A percentile compares a stretch with the other conserved stretches of the same genome.
These are phyloP conservation scores for Geoglossum glabrum DNA, from an alignment of 495 filamentous ascomycete genomes.

Conservation along the genomic window DNA sequence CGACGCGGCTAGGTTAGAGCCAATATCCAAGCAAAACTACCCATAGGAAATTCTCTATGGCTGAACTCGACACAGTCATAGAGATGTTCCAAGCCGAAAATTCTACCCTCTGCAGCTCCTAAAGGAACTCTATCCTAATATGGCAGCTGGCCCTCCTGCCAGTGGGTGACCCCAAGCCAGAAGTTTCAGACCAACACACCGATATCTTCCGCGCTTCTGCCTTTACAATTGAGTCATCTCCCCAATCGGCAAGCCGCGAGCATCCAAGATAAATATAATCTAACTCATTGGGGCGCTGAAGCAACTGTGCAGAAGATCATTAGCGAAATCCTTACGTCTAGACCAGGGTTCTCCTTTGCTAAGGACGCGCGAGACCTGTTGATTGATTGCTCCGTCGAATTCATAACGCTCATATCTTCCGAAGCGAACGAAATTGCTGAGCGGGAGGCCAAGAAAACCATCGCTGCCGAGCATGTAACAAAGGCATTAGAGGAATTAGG, in stretches of 20 bases:
- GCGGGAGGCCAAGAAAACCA: constrained; percentile 96
- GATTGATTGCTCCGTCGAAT: constrained; percentile 98
- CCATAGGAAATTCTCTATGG: not conserved
- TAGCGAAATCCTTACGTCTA: constrained; percentile 66
- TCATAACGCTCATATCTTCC: constrained; percentile 90
- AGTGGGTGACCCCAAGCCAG: no score
- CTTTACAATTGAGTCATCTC: no score
- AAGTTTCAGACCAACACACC: no score
- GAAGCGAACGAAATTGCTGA: constrained; percentile 98
- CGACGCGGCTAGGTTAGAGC: not conserved
- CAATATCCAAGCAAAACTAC: not conserved
- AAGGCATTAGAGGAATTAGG: constrained; percentile 78
- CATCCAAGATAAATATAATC: not conserved
- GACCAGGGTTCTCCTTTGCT: constrained; percentile 53
- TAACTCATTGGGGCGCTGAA: constrained; percentile 16
- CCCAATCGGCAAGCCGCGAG: no score
- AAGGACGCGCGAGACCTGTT: constrained; percentile 88
- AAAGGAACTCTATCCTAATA: not conserved
- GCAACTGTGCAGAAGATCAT: constrained; percentile 98
- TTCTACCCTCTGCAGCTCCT: not conserved
- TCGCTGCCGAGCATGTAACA: constrained; percentile 89
- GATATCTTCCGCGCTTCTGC: no score
- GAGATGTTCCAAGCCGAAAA: not conserved
- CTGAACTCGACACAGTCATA: not conserved
- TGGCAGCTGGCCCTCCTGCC: no score